Evolutionary conservation across 2,329 filamentous ascomycete genomes (phyloP), one percentile per base, ranked within the genome.

Genomic region (Calonectria crousiana): DNA sequence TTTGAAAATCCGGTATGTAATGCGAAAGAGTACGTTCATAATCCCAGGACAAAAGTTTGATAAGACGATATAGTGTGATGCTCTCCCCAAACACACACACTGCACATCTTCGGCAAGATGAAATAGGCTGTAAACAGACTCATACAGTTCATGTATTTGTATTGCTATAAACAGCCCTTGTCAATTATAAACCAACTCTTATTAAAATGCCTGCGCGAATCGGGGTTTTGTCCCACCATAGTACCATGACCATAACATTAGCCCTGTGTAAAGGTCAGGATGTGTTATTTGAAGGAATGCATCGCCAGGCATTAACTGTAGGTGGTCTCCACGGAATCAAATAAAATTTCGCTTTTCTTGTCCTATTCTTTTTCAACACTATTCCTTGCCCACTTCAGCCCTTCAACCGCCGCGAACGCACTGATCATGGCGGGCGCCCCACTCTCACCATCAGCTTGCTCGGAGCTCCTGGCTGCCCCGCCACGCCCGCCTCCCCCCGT

Each of bases 371-470:
- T 47, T 23, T 11, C n/a, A 13, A 10, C 10, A 20, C 20, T 23
- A 47, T 47, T 5, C 20, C n/a, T 23, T 47, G 11, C n/a, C n/a
- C 20, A n/a, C n/a, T 13, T 8, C 23, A 13, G 6, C 1, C 41
- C 4, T 23, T 38, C 32, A n/a, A 20, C 53, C 11, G 5, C 53
- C 18, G 26, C 41, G 26, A 14, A 23, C 26, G 60, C 62, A 51
- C 53, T 44, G 60, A 62, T 49, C 38, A 64, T 60, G 69, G 60
- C 62, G 62, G 58, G 20, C 13, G 34, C 75, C 75, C 79, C 79
- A 79, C 79, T 72, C 38, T 41, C 62, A 60, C 51, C 56, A 41
- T 58, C 69, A 44, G 52, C 62, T 67, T 20, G 65, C 30, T 52
- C 66, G 38, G 41, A 65, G 60, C 60, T 64, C 58, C 36, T 65